These are phyloP conservation scores for Zelopaecilomyces penicillatus DNA, from an alignment of 2,329 filamentous ascomycete genomes.

Conservation along the genomic window DNA sequence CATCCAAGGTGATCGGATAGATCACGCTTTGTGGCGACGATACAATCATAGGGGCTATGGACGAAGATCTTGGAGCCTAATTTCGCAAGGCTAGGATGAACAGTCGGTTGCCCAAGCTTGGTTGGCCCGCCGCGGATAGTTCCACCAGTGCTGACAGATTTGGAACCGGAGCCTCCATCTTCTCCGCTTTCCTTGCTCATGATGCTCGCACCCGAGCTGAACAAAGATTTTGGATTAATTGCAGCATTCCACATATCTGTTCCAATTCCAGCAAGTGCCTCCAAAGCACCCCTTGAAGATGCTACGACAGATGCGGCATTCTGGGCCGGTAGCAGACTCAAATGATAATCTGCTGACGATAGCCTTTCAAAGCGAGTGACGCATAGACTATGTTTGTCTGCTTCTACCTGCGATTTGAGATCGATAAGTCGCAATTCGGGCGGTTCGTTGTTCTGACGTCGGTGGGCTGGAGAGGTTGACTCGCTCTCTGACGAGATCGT, in stretches of 20 bases:
- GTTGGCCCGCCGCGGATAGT: slow-evolving; percentile 19
- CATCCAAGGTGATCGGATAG: slow-evolving; percentile 77
- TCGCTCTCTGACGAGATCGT: slow-evolving; percentile 44
- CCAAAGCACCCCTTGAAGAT: slow-evolving; percentile 64
- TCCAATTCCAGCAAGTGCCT: slow-evolving; percentile 62
- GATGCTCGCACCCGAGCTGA: slow-evolving; percentile 78
- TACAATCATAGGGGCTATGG: slow-evolving; percentile 92
- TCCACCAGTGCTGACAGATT: slow-evolving; percentile 27
- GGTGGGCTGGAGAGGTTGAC: slow-evolving; percentile 56
- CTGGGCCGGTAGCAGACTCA: slow-evolving; percentile 71
- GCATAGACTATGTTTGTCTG: slow-evolving; percentile 78
- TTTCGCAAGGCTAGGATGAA: slow-evolving; percentile 48
- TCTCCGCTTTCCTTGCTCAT: slow-evolving; percentile 54
- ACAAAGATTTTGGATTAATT: slow-evolving; percentile 76
- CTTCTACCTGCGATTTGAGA: slow-evolving; percentile 73
- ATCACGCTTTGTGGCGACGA: slow-evolving; percentile 83
- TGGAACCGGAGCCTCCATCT: slow-evolving; percentile 40
- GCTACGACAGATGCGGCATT: slow-evolving; percentile 55
- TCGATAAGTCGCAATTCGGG: slow-evolving; percentile 91
- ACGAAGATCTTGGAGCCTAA: slow-evolving; percentile 72
- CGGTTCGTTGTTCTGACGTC: slow-evolving; percentile 69
- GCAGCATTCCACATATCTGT: slow-evolving; percentile 85
- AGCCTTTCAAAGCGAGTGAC: slow-evolving; percentile 82
- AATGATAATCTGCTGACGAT: slow-evolving; percentile 83
- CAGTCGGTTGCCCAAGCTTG: slow-evolving; percentile 23